phyloP scores from a whole-genome alignment of 805 yeast species.

The Ogataea nakhonphanomensis region DNA sequence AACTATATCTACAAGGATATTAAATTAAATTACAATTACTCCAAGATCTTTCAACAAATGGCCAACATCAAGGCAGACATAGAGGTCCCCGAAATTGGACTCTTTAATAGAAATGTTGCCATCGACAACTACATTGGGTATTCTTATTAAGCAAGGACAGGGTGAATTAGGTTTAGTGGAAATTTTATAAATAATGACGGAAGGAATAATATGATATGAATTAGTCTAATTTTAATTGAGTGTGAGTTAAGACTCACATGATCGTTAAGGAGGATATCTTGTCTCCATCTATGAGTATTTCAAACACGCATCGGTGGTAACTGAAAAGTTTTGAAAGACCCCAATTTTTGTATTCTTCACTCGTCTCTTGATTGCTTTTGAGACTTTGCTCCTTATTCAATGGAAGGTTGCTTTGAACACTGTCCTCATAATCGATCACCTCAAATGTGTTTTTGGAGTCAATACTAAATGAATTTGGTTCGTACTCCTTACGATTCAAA shows the following conservation, averaged over 20 bases:
- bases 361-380: slow-evolving; percentile 4
- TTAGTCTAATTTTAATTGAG: no score
- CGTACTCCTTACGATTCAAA: slow-evolving; percentile 34
- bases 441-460: slow-evolving; percentile 26
- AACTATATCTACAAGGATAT: slow-evolving; percentile 44
- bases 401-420: slow-evolving; percentile 12
- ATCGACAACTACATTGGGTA: slow-evolving; percentile 30
- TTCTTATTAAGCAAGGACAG: slow-evolving; percentile 19
- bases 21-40: slow-evolving; percentile 38
- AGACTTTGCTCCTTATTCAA: slow-evolving; percentile 2
- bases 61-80: slow-evolving; percentile 37
- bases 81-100: slow-evolving; percentile 39
- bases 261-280: slow-evolving; percentile 30
- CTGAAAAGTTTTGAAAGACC: slow-evolving; percentile 32
- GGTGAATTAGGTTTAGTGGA: slow-evolving; percentile 1
- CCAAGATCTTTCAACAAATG: slow-evolving; percentile 38
- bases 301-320: slow-evolving; percentile 27
- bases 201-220: background rate
- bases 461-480: slow-evolving; percentile 23
- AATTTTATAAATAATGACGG: slow-evolving; percentile 4
- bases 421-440: slow-evolving; percentile 29
- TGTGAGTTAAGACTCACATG: slow-evolving; percentile 3
- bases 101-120: slow-evolving; percentile 31
- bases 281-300: slow-evolving; percentile 30
- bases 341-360: slow-evolving; percentile 31